A percentile compares a stretch with the other conserved stretches of the same genome.
These are phyloP conservation scores for Rasamsonia emersonii DNA, from an alignment of 2,329 filamentous ascomycete species.

Conservation along the genomic window DNA sequence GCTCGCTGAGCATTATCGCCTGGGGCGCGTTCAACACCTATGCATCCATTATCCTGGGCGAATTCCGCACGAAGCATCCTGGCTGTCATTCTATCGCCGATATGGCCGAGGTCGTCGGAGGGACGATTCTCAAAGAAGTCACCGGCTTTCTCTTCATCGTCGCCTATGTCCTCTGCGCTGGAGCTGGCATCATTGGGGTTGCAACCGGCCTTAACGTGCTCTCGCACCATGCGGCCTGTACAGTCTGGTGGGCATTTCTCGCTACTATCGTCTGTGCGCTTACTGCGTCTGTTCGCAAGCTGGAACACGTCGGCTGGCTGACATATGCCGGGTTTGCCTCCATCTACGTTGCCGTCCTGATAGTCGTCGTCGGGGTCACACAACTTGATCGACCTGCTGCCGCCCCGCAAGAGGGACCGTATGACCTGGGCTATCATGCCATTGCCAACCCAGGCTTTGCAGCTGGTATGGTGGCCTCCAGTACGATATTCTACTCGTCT, in stretches of 20 bases:
- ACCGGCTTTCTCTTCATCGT: conserved; percentile 49
- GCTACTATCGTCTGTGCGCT: too few species aligned
- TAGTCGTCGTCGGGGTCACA: conserved; percentile 52
- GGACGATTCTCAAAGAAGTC: conserved; percentile 43
- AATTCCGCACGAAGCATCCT: conserved; percentile 44
- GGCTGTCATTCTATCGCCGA: conserved; percentile 48
- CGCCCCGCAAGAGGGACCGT: conserved; percentile 51
- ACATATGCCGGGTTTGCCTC: too few species aligned
- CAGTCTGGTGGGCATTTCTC: conserved; percentile 49
- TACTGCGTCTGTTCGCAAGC: too few species aligned
- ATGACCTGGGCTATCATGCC: conserved; percentile 50
- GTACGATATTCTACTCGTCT: conserved; percentile 50
- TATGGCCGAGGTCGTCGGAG: conserved; percentile 51
- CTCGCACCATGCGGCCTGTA: conserved; percentile 50
- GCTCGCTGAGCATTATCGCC: conserved; percentile 39
- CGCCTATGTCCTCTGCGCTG: conserved; percentile 49
- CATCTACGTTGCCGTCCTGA: conserved; percentile 51
- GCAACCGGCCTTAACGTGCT: conserved; percentile 54
- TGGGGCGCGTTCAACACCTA: conserved; percentile 44
- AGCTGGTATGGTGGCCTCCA: conserved; percentile 51
- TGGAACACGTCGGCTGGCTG: too few species aligned
- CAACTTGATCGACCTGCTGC: conserved; percentile 50
- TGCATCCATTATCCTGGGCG: conserved; percentile 41
- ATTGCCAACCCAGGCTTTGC: conserved; percentile 51
- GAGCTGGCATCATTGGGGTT: conserved; percentile 51